Evolutionary conservation across 768 basidiomycete species (phyloP), one percentile per base, ranked within the genome.

Genomic region (Pleurotus ostreatus): DNA sequence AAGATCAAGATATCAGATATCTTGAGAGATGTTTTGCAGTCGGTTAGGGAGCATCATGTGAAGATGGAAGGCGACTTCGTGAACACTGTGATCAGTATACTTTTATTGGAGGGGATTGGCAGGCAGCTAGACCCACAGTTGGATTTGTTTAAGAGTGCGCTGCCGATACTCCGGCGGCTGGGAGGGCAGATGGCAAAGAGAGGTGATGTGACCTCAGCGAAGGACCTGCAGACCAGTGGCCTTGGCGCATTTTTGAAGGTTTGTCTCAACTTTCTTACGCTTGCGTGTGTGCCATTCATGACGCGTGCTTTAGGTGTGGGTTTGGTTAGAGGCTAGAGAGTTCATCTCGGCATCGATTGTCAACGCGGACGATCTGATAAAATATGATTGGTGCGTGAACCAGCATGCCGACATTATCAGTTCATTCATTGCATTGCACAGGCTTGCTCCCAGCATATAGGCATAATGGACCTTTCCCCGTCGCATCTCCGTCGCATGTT

Each of bases 11-110:
- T 99, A 55, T 88, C 91, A 25, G 95, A 98, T 68, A 84, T 99
- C 59, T 74, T 98, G 26, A 89, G 83, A 3, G 90, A 96, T 60
- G 97, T 98, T 6, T 74, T 99, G 48, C 86, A 75, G 63, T 84
- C 86, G 34, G 95, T 99, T 3, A 77, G 94, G 57, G 78, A 82
- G 61, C 95, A 98, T 69, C 96, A 97, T 66, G 97, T 98, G 60
- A 98, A 93, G 76, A 91, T 99, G 86, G 96, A 99, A 73, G 94
- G 88, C 12, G 97, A 98, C 69, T 99, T 99, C 67, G 86, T 98
- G 66, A 99, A 99, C 71, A 98, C 97, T 0, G 94, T 99, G 58
- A 89, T 99, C 57, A 92, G 91, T 8, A 93, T 98, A 55, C 71
- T 99, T 54, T 70, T 99, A 40, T 74, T 99, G 54, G 97, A 99